Percentiles rank a stretch among this genome's conserved stretches.
phyloP scores from a whole-genome alignment of 2,329 filamentous ascomycete genomes.

The Xylaria sp. region DNA sequence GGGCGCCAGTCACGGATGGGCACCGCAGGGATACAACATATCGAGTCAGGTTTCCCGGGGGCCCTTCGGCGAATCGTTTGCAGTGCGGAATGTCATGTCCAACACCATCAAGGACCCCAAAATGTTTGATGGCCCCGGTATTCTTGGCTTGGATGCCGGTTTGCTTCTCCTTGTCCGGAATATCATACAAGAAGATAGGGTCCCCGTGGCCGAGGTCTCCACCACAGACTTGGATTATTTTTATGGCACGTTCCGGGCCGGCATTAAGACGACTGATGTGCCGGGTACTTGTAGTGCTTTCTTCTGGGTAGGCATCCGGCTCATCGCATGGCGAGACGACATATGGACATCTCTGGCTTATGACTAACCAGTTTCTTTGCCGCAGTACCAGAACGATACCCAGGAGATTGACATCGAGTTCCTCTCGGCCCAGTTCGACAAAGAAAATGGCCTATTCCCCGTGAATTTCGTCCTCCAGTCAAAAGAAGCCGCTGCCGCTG shows the following conservation, averaged over 20 bases:
- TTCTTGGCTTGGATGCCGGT: slow-evolving; percentile 54
- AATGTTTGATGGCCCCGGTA: slow-evolving; percentile 51
- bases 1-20: slow-evolving; percentile 54
- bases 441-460: slow-evolving; percentile 55
- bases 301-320: slow-evolving; percentile 68
- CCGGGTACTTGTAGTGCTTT: slow-evolving; percentile 77
- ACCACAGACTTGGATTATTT: slow-evolving; percentile 65
- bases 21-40: slow-evolving; percentile 70
- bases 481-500: slow-evolving; percentile 59
- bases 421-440: slow-evolving; percentile 68
- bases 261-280: slow-evolving; percentile 66
- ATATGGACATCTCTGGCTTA: background rate
- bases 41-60: slow-evolving; percentile 63
- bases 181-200: slow-evolving; percentile 53
- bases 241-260: slow-evolving; percentile 73
- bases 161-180: slow-evolving; percentile 62
- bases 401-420: slow-evolving; percentile 85
- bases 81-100: slow-evolving; percentile 60
- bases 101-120: slow-evolving; percentile 53
- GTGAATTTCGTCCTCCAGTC: slow-evolving; percentile 81
- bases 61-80: slow-evolving; percentile 68
- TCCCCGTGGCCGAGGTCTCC: slow-evolving; percentile 69
- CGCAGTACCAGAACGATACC: slow-evolving; percentile 76
- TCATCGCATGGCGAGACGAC: background rate
- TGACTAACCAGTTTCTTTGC: slow-evolving; percentile 1